These are phyloP conservation scores for Hanseniaspora meyeri DNA, from an alignment of 805 yeast species.

Conservation along the genomic window DNA sequence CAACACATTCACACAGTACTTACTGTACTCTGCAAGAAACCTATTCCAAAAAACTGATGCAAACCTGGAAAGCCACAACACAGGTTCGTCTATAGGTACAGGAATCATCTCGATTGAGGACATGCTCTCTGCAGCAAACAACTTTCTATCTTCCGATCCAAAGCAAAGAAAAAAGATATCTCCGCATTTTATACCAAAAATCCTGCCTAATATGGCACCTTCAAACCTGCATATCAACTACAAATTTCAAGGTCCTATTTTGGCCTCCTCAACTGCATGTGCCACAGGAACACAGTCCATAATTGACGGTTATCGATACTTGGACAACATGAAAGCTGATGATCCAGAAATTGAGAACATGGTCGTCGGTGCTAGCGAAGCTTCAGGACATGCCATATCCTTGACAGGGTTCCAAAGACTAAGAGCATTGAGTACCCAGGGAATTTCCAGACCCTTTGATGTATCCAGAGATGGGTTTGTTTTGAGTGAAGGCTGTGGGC, in stretches of 20 bases:
- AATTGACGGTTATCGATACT: constrained; percentile 82
- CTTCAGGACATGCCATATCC: constrained; percentile 73
- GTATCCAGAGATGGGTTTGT: constrained; percentile 71
- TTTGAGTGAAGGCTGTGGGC: constrained; percentile 84
- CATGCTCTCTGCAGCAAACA: background rate
- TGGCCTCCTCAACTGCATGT: constrained; percentile 86
- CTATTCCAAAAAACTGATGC: background rate
- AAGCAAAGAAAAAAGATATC: constrained; percentile 44
- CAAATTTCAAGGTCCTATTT: constrained; percentile 74
- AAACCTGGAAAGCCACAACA: background rate
- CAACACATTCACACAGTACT: constrained; percentile 5
- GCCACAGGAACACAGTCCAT: constrained; percentile 91
- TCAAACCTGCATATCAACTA: constrained; percentile 76
- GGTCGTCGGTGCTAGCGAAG: constrained; percentile 91
- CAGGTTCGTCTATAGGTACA: constrained; percentile 12
- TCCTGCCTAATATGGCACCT: constrained; percentile 85
- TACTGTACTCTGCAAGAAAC: background rate
- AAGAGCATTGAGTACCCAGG: constrained; percentile 54
- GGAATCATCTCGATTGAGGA: constrained; percentile 11
- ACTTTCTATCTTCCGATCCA: background rate
- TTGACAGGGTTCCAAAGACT: constrained; percentile 87
- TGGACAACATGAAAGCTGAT: constrained; percentile 22
- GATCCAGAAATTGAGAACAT: constrained; percentile 72
- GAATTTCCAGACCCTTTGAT: constrained; percentile 84
- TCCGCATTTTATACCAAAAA: constrained; percentile 75